Conservation (phyloP, 192 early-diverging fungal genomes). For the Entomortierella lignicola region DNA sequence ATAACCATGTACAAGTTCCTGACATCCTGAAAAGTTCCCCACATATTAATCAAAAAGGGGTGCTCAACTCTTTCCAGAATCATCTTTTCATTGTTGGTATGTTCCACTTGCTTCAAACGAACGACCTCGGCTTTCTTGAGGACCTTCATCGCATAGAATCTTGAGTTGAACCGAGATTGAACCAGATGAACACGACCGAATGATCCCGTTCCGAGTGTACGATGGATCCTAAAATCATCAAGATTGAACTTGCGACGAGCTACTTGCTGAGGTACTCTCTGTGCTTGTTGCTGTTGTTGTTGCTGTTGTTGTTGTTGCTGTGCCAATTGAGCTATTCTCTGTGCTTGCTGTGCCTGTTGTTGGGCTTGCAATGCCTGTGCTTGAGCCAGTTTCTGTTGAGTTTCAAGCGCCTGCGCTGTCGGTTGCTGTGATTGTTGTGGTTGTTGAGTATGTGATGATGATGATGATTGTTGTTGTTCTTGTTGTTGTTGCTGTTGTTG, state of each 20-base stretch:
- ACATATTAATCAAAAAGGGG: slow-evolving; percentile 93
- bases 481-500: slow-evolving; percentile 22
- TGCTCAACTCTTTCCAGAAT: slow-evolving; percentile 90
- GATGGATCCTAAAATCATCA: slow-evolving; percentile 83
- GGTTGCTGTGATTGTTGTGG: slow-evolving; percentile 25
- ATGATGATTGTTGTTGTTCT: slow-evolving; percentile 23
- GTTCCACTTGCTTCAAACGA: slow-evolving; percentile 95
- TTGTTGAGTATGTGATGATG: background rate
- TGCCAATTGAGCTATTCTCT: slow-evolving; percentile 11
- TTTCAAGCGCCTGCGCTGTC: background rate
- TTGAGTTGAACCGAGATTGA: slow-evolving; percentile 78
- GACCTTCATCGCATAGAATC: slow-evolving; percentile 98
- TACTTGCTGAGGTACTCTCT: background rate
- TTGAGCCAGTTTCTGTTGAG: background rate
- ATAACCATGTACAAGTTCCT: slow-evolving; percentile 94
- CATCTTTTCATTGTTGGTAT: slow-evolving; percentile 96
- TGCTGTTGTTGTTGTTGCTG: slow-evolving; percentile 29
- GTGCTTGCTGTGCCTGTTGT: slow-evolving; percentile 15
- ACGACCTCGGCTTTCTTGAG: slow-evolving; percentile 95
- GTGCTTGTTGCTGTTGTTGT: slow-evolving; percentile 28
- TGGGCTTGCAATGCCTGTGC: background rate
- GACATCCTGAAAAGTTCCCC: slow-evolving; percentile 95
- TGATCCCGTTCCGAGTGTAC: slow-evolving; percentile 95
- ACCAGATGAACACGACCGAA: slow-evolving; percentile 97
- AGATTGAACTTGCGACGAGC: slow-evolving; percentile 70